Evolutionary conservation across 371 early-diverging fungal species (phyloP).

Genomic region (Mucor ambiguus): DNA sequence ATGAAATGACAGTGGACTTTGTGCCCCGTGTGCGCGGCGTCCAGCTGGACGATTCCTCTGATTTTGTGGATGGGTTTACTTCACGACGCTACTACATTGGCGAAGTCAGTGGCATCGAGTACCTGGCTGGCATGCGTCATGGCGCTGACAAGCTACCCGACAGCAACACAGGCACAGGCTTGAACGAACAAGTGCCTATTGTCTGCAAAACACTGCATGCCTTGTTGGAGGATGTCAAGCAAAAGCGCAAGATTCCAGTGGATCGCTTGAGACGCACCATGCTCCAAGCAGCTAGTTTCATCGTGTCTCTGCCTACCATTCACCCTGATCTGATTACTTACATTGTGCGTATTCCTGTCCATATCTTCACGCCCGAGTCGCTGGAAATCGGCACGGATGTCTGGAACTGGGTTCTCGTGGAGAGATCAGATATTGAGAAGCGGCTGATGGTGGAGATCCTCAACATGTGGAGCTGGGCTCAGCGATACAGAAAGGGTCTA

Average conservation of each 20-base stretch:
- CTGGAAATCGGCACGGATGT: constrained; percentile 80
- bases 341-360: constrained; percentile 85
- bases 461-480: constrained; percentile 83
- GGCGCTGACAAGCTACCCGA: constrained; percentile 11
- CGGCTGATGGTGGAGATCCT: constrained; percentile 85
- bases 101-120: constrained; percentile 66
- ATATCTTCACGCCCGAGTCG: constrained; percentile 76
- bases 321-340: constrained; percentile 79
- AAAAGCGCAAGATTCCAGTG: constrained; percentile 41
- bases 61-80: constrained; percentile 62
- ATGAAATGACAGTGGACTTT: constrained; percentile 49
- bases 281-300: constrained; percentile 26
- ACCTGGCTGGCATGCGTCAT: constrained; percentile 5
- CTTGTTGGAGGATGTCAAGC: constrained; percentile 46
- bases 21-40: constrained; percentile 51
- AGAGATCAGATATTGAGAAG: constrained; percentile 75
- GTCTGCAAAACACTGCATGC: constrained; percentile 42
- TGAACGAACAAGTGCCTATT: constrained; percentile 45
- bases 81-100: constrained; percentile 60
- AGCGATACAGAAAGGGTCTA: constrained; percentile 76
- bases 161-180: constrained; percentile 8
- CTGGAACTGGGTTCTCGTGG: constrained; percentile 89
- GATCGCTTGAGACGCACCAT: constrained; percentile 54
- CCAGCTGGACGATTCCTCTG: constrained; percentile 57
- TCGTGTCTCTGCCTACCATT: constrained; percentile 33